Conservation (phyloP, 2,329 filamentous ascomycete genomes). For the Nigrospora oryzae region DNA sequence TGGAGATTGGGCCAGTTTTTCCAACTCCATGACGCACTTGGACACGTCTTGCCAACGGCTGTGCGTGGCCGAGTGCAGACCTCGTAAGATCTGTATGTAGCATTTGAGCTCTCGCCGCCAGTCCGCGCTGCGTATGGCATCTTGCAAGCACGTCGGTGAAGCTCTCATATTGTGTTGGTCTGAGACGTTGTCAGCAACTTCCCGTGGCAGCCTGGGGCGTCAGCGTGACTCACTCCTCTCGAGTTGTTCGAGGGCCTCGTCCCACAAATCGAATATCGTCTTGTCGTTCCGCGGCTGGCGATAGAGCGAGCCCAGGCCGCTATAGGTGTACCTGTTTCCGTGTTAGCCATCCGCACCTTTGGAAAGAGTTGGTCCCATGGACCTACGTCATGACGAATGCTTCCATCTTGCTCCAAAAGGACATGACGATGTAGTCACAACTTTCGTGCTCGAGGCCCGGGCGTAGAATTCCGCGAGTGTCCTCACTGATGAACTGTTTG, state of each 20-base stretch:
- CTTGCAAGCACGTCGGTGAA: slow-evolving; percentile 43
- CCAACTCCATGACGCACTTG: slow-evolving; percentile 45
- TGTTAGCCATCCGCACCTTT: slow-evolving; percentile 3
- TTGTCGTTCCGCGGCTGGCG: slow-evolving; percentile 26
- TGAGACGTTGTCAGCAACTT: slow-evolving; percentile 1
- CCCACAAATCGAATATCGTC: slow-evolving; percentile 29
- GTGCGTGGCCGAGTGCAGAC: slow-evolving; percentile 60
- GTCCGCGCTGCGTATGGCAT: slow-evolving; percentile 47
- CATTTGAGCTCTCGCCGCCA: slow-evolving; percentile 61
- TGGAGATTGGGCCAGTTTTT: slow-evolving; percentile 22
- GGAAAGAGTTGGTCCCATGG: background rate
- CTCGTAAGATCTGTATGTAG: slow-evolving; percentile 63
- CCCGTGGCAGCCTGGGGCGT: too few relatives aligned
- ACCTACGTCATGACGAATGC: slow-evolving; percentile 46
- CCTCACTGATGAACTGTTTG: slow-evolving; percentile 43
- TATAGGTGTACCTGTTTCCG: slow-evolving; percentile 40
- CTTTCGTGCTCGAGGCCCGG: slow-evolving; percentile 33
- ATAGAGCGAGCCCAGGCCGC: slow-evolving; percentile 37
- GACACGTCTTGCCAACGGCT: slow-evolving; percentile 62
- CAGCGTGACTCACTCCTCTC: slow-evolving; percentile 18
- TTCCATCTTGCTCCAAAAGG: slow-evolving; percentile 53
- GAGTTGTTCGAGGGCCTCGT: slow-evolving; percentile 25
- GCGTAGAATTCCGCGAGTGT: slow-evolving; percentile 46
- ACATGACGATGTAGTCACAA: slow-evolving; percentile 49
- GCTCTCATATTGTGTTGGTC: slow-evolving; percentile 23